phyloP scores from a whole-genome alignment of 176 grass and related monocot species.

The Triticum urartu region DNA sequence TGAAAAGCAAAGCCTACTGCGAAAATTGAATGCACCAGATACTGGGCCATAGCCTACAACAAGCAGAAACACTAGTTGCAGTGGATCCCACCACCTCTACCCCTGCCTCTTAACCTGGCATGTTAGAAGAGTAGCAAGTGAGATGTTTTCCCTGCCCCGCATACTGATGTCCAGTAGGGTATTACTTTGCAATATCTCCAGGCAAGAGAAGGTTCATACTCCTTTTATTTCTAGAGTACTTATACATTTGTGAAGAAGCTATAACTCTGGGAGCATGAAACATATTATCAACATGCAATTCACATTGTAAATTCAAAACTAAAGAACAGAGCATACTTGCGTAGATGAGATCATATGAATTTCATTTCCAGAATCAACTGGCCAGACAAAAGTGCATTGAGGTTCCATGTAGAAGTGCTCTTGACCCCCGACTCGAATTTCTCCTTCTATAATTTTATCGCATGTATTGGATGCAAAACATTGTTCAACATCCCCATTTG shows the following conservation, averaged over 20 bases:
- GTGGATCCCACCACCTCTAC: neutral
- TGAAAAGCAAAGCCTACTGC: neutral
- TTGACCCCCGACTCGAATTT: conserved; percentile 83
- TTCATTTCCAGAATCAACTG: conserved; percentile 96
- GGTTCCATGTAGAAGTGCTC: conserved; percentile 99
- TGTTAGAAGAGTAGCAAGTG: neutral
- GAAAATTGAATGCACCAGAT: neutral
- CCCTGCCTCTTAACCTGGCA: neutral
- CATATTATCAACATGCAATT: neutral
- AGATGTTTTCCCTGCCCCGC: neutral
- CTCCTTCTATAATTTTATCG: conserved; percentile 67
- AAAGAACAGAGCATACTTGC: conserved; percentile 62
- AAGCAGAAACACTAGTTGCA: neutral
- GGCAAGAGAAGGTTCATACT: neutral
- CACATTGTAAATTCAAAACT: neutral
- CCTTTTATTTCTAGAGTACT: conserved; percentile 1
- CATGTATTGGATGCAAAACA: conserved; percentile 65
- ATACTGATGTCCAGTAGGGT: neutral
- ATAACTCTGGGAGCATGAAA: neutral
- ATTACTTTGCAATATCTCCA: conserved; percentile 1
- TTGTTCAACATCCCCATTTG: conserved; percentile 74
- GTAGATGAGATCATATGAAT: conserved; percentile 98
- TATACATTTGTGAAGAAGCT: neutral
- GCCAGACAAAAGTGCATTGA: conserved; percentile 78
- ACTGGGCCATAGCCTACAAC: neutral